Base-by-base conservation (phyloP, 2,329 filamentous ascomycete species). In the Venturia effusa region DNA sequence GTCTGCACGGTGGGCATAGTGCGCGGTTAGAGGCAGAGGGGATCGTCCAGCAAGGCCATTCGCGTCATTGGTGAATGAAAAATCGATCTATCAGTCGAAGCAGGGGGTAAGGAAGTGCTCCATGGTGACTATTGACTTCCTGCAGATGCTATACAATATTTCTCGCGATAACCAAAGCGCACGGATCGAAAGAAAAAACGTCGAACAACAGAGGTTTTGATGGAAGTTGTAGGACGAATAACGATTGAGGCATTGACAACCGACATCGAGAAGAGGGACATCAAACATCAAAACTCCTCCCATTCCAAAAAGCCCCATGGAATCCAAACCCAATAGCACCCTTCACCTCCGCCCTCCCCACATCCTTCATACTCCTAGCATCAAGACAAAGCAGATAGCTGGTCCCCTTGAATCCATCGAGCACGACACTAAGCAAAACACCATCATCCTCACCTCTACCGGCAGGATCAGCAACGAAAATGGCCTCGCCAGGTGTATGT, bases 331-430 rank as follows among this genome's bases (percentile, higher is more conserved):
- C 81, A 65, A 90, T 80, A 0, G 83, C 79, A 68, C 84, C 84
- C 1, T 80, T 79, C 27, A 84, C 80, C 68, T 87, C 83, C 3
- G 87, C 87, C 54, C 85, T 79, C 0, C 86, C 88, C 59, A 84
- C 45, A 76, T 90, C 88, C 66, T 72, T 74, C 81, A 90, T 80
- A 4, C 81, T 83, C 71, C 70, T 80, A 4, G 87, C 87, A 70
- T 87, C 80, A 39, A 90, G 71, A 64, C 84, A 86, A 48, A 90
- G 68, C 61, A 91, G 73, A 71, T 89, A 90, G 67, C 86, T 89
- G 66, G 67, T 82, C 66, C 79, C 78, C 6, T 74, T 75, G n/a
- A 73, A 70, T 0, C 86, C 85, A 70, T 90, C 84, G 1, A 90
- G 77, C 4, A 90, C 82, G 0, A 90, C 80, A 59, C 77, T 83